Evolutionary conservation across 192 early-diverging fungal genomes (phyloP), one percentile per base, ranked within the genome.

Genomic region (Backusella luteola): DNA sequence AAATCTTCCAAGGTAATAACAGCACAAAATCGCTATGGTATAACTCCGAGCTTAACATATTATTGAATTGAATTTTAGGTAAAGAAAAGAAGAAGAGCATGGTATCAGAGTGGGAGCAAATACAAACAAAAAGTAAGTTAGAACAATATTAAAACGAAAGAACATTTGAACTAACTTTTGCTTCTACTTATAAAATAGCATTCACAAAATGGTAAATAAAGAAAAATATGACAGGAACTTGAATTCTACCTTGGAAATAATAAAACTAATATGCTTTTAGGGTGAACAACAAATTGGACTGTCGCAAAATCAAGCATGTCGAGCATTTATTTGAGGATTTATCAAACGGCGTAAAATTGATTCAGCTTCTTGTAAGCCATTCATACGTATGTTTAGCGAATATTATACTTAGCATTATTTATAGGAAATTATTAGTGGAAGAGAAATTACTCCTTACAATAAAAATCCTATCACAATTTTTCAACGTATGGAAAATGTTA

Each of bases 401-500:
- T 71, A 63, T 19, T 17, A 39, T 42, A 23, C 77, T 71, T 42
- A 68, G 81, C n/a, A 69, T 63, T 35, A 9, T 32, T 59, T 71
- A 63, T 83, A 89, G 89, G 96, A 98, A 90, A 96, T 98, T 79
- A 97, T 98, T 82, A 94, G 97, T 49, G 96, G 96, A 78, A 90
- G 91, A 74, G 90, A 89, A 34, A 84, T 99, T 9, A 95, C 95
- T 21, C 87, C 88, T 68, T 97, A 94, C 87, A 97, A 96, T 86
- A 91, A 90, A 73, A 90, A 89, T 79, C 96, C 97, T 6, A 90
- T 90, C 77, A 90, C 98, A 86, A 91, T 96, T 39, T 95, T 99
- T 79, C 97, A 99, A 80, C 94, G 93, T 73, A 91, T 98, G 53
- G 97, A 99, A 78, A 99, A 99, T 84, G 89, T 94, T 41, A 97